Conservation (phyloP, 345 rosid species). For the Sisymbrium irio region DNA sequence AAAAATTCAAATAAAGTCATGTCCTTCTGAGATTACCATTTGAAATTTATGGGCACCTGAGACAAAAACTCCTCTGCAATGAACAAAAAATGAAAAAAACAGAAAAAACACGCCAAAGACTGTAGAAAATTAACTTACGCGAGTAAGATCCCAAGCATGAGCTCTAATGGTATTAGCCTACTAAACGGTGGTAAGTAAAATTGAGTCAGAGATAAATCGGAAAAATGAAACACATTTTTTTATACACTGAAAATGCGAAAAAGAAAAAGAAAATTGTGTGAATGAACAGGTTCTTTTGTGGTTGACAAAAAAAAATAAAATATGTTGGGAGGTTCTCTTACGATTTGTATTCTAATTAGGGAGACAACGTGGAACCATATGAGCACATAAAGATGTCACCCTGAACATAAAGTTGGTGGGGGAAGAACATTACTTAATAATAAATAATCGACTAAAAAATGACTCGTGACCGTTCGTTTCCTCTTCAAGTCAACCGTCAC, state of each 20-base stretch:
- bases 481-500: slow-evolving; percentile 22
- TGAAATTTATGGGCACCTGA: no score
- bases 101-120: not conserved
- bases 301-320: not conserved
- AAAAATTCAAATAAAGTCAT: no score
- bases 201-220: no score
- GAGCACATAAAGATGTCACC: not conserved
- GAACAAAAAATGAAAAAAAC: no score
- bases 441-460: not conserved
- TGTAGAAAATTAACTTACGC: not conserved
- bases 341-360: not conserved
- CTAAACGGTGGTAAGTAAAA: not conserved
- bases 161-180: no score
- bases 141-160: not conserved
- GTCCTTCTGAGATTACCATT: no score
- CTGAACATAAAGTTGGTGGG: slow-evolving; percentile 1
- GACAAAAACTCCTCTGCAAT: no score
- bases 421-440: not conserved
- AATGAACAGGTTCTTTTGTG: not conserved
- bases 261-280: not conserved
- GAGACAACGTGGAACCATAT: not conserved
- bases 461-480: slow-evolving; percentile 33
- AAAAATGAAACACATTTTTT: no score
- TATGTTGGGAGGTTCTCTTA: not conserved
- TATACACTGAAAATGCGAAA: not conserved